Conservation (phyloP, 352 stramenopile species). For the Ophiocytium majus region DNA sequence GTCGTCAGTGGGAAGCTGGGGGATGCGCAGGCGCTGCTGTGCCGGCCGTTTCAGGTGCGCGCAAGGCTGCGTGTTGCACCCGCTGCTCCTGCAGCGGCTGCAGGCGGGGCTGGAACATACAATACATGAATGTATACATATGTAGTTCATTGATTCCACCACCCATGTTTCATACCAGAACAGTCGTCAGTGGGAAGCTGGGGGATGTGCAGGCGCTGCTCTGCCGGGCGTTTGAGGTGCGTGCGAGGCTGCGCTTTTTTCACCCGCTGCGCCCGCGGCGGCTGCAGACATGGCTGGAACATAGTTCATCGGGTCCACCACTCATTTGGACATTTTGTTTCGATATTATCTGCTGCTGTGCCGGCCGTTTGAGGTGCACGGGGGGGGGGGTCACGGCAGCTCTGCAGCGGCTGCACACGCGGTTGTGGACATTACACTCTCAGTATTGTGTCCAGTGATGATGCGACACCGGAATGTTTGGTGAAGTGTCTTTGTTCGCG, state of each 20-base stretch:
- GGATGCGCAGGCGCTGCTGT: constrained; percentile 31
- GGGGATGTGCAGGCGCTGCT: constrained; percentile 27
- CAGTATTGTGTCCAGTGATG: no score
- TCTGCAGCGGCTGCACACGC: no score
- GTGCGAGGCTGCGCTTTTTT: background rate
- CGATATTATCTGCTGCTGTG: constrained; percentile 27
- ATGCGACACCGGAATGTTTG: background rate
- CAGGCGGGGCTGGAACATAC: background rate
- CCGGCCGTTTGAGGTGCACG: constrained; percentile 32
- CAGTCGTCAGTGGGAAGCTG: constrained; percentile 35
- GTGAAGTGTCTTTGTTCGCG: background rate
- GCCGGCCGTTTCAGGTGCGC: constrained; percentile 31
- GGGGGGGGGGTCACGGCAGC: no score
- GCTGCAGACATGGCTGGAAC: background rate
- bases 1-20: constrained; percentile 36
- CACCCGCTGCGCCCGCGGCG: background rate
- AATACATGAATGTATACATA: constrained; percentile 7
- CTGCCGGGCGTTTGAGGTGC: constrained; percentile 34
- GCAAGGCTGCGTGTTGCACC: background rate
- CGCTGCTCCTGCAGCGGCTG: background rate
- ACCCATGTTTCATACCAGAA: background rate
- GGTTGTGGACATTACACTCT: no score
- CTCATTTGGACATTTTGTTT: background rate
- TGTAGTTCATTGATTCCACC: background rate
- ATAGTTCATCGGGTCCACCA: background rate